Evolutionary conservation across 805 yeast species (phyloP).

Genomic region (Cephaloascus fragrans): DNA sequence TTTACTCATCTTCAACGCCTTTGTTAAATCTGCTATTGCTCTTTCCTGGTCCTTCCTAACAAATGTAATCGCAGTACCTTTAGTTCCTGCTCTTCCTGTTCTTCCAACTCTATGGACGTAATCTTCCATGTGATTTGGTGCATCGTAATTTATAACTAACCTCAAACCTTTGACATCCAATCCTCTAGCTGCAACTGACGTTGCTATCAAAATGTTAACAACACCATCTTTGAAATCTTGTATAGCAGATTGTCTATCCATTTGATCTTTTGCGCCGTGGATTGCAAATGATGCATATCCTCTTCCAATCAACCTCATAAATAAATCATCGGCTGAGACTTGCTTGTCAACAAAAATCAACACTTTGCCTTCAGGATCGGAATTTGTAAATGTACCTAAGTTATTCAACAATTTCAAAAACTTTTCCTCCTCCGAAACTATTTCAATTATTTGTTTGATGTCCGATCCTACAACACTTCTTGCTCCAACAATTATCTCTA

Average conservation of each 20-base stretch:
- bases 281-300: conserved; percentile 58
- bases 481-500: conserved; percentile 74
- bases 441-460: conserved; percentile 60
- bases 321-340: conserved; percentile 68
- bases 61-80: conserved; percentile 63
- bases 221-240: conserved; percentile 56
- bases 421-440: conserved; percentile 49
- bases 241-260: conserved; percentile 70
- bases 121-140: conserved; percentile 87
- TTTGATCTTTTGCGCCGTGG: conserved; percentile 90
- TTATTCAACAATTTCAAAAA: conserved; percentile 43
- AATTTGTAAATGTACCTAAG: conserved; percentile 35
- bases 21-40: conserved; percentile 57
- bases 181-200: conserved; percentile 93
- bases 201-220: conserved; percentile 67
- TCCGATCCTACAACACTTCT: conserved; percentile 74
- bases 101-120: conserved; percentile 95
- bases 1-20: conserved; percentile 54
- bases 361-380: conserved; percentile 33
- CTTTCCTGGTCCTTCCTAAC: conserved; percentile 52
- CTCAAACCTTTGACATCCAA: conserved; percentile 82
- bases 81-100: conserved; percentile 84
- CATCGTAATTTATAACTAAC: conserved; percentile 62
- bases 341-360: conserved; percentile 86
- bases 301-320: conserved; percentile 38